These are phyloP conservation scores for Xylariaceae sp. DNA, from an alignment of 2,329 filamentous ascomycete species.

Conservation along the genomic window DNA sequence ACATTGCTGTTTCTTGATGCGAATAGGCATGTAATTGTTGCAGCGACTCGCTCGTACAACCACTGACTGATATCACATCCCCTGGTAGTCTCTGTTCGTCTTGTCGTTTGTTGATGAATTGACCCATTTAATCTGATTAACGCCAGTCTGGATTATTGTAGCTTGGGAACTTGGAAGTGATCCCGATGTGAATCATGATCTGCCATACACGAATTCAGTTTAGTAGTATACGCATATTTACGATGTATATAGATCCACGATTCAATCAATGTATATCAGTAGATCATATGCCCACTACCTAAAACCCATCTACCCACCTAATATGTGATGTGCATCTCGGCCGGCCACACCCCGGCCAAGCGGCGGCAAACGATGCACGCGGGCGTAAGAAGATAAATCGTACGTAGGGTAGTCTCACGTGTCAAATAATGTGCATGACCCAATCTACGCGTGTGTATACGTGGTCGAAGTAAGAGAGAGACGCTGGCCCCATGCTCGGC, in stretches of 20 bases:
- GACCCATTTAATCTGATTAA: no score
- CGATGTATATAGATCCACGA: not conserved
- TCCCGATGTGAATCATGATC: not conserved
- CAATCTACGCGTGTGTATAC: not conserved
- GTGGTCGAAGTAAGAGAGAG: not conserved
- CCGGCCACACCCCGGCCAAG: not conserved
- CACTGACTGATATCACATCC: not conserved
- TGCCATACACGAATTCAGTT: not conserved
- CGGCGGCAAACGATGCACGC: slow-evolving; percentile 3
- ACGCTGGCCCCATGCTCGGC: no score
- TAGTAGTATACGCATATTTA: not conserved
- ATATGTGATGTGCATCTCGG: not conserved
- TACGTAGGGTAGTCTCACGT: not conserved
- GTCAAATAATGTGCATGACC: not conserved
- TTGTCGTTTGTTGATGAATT: not conserved
- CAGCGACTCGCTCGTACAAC: not conserved
- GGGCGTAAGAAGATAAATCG: slow-evolving; percentile 1
- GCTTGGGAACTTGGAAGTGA: no score
- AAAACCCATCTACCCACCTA: no score
- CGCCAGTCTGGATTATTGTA: no score
- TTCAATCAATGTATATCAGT: no score
- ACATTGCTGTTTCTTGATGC: not conserved
- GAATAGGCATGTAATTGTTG: not conserved
- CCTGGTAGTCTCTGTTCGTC: not conserved
- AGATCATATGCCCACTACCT: no score